Conservation (phyloP, 345 rosid genomes). For the Cardiospermum halicacabum region DNA sequence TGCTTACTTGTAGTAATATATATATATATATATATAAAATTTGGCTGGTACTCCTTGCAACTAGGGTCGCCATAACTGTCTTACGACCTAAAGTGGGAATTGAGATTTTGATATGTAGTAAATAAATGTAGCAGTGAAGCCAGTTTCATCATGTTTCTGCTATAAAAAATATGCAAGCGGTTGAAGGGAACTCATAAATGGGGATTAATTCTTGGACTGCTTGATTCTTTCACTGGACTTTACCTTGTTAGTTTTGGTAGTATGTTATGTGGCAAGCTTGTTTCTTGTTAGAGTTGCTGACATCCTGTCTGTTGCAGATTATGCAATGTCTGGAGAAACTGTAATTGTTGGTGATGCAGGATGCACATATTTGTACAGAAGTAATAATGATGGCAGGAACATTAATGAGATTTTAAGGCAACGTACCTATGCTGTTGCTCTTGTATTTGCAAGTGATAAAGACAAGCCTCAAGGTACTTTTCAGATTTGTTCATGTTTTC, state of each 20-base stretch:
- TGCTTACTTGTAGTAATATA: neutral
- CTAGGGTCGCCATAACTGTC: neutral
- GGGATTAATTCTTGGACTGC: neutral
- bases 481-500: neutral
- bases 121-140: neutral
- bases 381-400: constrained; percentile 25
- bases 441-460: constrained; percentile 67
- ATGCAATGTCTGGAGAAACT: constrained; percentile 64
- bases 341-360: constrained; percentile 65
- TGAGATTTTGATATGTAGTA: neutral
- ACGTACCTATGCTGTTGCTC: constrained; percentile 42
- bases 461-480: constrained; percentile 49
- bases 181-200: neutral
- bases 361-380: constrained; percentile 37
- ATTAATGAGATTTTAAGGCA: constrained; percentile 1
- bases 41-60: neutral
- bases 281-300: constrained; percentile 7
- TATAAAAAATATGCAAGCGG: neutral
- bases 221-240: neutral
- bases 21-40: neutral
- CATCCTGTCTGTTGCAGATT: constrained; percentile 41
- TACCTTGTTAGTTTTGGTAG: neutral
- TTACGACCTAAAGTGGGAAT: neutral
- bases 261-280: constrained; percentile 7
- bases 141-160: neutral